These are phyloP conservation scores for Ambrosia hybrid DNA, from an alignment of 140 eudicot species.

Conservation along the genomic window DNA sequence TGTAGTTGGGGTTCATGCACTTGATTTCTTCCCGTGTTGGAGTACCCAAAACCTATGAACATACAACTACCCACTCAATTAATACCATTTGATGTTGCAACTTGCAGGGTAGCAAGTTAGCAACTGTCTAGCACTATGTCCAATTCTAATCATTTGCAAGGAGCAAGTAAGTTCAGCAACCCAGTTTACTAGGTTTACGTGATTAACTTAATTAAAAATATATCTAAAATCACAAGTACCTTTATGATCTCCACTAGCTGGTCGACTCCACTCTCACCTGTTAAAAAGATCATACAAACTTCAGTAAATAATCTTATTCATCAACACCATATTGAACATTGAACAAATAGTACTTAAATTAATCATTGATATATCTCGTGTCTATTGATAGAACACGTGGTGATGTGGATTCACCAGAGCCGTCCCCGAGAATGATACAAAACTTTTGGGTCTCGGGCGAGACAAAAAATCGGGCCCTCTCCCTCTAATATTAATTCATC, in stretches of 20 bases:
- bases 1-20: slow-evolving; percentile 97
- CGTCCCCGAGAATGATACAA: no score
- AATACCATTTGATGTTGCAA: background rate
- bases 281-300: slow-evolving; percentile 15
- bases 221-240: no score
- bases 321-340: background rate
- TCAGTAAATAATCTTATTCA: slow-evolving; percentile 3
- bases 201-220: slow-evolving; percentile 1
- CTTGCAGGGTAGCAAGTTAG: no score
- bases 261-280: slow-evolving; percentile 98
- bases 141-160: no score
- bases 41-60: slow-evolving; percentile 75
- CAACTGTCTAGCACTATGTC: no score
- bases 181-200: background rate
- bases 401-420: background rate
- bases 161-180: no score
- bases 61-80: slow-evolving; percentile 5
- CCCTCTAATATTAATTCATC: no score
- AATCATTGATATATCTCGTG: background rate
- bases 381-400: background rate
- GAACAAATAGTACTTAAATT: background rate
- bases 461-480: no score
- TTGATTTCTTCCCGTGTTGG: slow-evolving; percentile 96
- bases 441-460: no score
- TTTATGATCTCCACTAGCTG: slow-evolving; percentile 87